Base-by-base conservation (phyloP, 2,329 filamentous ascomycete species). In the Chaetomiaceae sp. region DNA sequence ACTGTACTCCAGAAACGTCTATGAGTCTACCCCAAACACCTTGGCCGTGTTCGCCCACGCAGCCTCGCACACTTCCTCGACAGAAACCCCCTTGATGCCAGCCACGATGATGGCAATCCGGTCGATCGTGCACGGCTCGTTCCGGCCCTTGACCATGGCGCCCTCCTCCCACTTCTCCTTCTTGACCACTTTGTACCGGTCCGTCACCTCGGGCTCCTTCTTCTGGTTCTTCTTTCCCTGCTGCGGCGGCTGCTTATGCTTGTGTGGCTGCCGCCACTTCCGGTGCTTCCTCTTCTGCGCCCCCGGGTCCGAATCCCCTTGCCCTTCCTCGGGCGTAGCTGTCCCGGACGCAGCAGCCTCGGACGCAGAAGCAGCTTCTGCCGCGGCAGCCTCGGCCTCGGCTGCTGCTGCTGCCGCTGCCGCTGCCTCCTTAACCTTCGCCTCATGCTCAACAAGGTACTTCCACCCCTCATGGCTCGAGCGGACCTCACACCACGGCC, bases 401-500 rank as follows among this genome's bases (percentile, higher is more conserved):
- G 23, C 23, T n/a, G 37, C 33, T 38, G 50, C 39, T 23, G 49
- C 44, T 14, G 35, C 45, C 17, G 17, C 23, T 34, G 35, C 50
- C 19, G 33, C 41, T 9, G 48, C 46, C 27, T 31, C 47, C 39
- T 54, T 52, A 2, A 34, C 39, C 13, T 53, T 51, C 7, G n/a
- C 50, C 43, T 68, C 71, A 50, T 69, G 68, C 54, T 75, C 71
- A 4, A 81, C 66, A 10, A 82, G 68, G 58, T 85, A 86, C 67
- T 85, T 86, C 61, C 85, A 87, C 2, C 89, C 89, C 25, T 91
- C 90, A 70, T 99, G 92, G 25, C 82, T 89, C 1, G 90, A 85
- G 20, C 93, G 77, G 53, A 99, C 92, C 68, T 99, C 93, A 65
- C 93, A 99, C 87, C 93, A 99, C 3, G 93, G 93, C 2, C 93